A percentile compares a stretch with the other conserved stretches of the same genome.
Evolutionary conservation across 148 eudicot genomes (phyloP).

Genomic region (Vaccinium vitisidaea): DNA sequence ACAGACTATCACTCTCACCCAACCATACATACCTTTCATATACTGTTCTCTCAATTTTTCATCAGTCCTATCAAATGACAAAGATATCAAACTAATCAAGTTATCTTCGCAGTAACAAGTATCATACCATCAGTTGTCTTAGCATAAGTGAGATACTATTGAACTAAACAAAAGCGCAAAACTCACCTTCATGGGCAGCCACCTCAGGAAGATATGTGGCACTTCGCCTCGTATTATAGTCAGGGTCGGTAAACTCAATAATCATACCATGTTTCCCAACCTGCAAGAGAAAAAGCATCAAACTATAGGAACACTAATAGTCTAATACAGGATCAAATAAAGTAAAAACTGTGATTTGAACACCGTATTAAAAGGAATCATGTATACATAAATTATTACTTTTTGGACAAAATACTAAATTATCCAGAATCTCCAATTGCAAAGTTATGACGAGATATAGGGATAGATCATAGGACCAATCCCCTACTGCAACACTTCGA

Average conservation of each 20-base stretch:
- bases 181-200: constrained; percentile 85
- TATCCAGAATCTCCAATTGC: background rate
- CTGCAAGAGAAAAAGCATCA: constrained; percentile 36
- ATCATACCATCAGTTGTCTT: background rate
- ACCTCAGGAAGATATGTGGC: constrained; percentile 97
- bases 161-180: background rate
- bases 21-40: background rate
- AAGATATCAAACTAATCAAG: background rate
- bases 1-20: background rate
- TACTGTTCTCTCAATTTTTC: background rate
- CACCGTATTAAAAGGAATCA: background rate
- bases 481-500: background rate
- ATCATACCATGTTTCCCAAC: constrained; percentile 93
- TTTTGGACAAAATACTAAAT: background rate
- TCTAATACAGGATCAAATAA: constrained; percentile 3
- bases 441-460: background rate
- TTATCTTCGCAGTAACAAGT: background rate
- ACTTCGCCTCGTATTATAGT: constrained; percentile 60
- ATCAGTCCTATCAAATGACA: background rate
- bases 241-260: constrained; percentile 92
- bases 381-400: background rate
- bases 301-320: background rate
- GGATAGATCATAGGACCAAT: background rate
- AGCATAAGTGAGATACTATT: background rate
- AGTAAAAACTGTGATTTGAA: constrained; percentile 3